A percentile compares a stretch with the other conserved stretches of the same genome.
phyloP scores from a whole-genome alignment of 75 land plant species.

The Ceratopteris richardii region DNA sequence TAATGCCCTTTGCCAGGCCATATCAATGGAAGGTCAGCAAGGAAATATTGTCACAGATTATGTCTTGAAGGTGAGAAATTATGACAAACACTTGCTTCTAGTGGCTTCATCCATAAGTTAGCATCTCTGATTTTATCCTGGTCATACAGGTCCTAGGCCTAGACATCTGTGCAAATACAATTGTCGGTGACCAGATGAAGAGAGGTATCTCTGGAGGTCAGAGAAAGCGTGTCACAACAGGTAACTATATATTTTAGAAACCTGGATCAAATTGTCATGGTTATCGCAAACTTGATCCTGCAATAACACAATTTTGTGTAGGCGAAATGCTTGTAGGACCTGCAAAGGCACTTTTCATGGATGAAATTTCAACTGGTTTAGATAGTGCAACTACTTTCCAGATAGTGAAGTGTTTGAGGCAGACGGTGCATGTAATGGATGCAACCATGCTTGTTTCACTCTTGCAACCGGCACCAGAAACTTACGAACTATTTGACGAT shows the following conservation, averaged over 20 bases:
- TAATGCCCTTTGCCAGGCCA: slow-evolving; percentile 30
- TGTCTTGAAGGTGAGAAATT: slow-evolving; percentile 42
- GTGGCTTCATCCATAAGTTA: no score
- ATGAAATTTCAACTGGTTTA: slow-evolving; percentile 38
- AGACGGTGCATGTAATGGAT: slow-evolving; percentile 22
- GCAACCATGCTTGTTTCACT: slow-evolving; percentile 22
- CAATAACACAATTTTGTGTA: no score
- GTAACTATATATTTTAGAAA: slow-evolving; percentile 3
- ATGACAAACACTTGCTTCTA: no score
- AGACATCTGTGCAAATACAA: slow-evolving; percentile 29
- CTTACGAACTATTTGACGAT: slow-evolving; percentile 34
- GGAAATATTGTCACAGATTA: slow-evolving; percentile 57
- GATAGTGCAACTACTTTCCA: slow-evolving; percentile 37
- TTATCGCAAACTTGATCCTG: no score
- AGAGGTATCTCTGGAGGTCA: slow-evolving; percentile 43
- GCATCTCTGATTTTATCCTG: not conserved
- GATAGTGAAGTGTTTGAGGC: slow-evolving; percentile 24
- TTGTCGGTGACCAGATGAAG: slow-evolving; percentile 36
- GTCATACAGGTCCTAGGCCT: slow-evolving; percentile 27
- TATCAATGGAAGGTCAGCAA: slow-evolving; percentile 50
- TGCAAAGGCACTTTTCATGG: slow-evolving; percentile 33
- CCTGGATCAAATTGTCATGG: no score
- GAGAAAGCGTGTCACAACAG: slow-evolving; percentile 39
- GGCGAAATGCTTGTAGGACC: slow-evolving; percentile 39
- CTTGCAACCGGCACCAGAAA: slow-evolving; percentile 39